Percentiles rank a stretch among this genome's conserved stretches.
These are phyloP conservation scores for Trichoderma gamsii DNA, from an alignment of 495 filamentous ascomycete genomes.

Conservation along the genomic window DNA sequence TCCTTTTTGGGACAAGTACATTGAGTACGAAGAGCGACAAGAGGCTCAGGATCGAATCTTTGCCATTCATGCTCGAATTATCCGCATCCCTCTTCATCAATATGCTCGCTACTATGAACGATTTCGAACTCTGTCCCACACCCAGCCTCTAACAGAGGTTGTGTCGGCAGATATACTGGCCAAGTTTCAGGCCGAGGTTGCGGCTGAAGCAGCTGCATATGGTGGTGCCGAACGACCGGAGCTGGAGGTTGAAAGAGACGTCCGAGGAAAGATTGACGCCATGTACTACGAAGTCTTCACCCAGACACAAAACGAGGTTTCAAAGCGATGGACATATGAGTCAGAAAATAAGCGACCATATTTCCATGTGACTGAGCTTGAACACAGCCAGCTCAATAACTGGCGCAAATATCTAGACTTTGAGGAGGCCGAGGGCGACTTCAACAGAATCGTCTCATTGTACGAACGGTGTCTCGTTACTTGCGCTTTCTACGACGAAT, in stretches of 20 bases:
- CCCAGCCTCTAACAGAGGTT: conserved; percentile 66
- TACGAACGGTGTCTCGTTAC: conserved; percentile 93
- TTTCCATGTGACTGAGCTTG: conserved; percentile 91
- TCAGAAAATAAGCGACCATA: conserved; percentile 93
- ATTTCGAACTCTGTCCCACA: conserved; percentile 72
- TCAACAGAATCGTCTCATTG: conserved; percentile 66
- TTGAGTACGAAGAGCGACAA: conserved; percentile 89
- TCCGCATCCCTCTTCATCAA: conserved; percentile 94
- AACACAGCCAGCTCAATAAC: conserved; percentile 78
- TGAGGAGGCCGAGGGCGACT: conserved; percentile 82
- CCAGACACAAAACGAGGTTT: conserved; percentile 79
- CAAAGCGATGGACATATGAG: conserved; percentile 92
- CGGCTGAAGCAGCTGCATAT: conserved; percentile 46
- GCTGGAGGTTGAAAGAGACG: conserved; percentile 75
- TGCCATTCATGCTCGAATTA: conserved; percentile 73
- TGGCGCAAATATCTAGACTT: conserved; percentile 98
- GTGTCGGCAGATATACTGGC: conserved; percentile 60
- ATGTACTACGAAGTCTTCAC: conserved; percentile 77
- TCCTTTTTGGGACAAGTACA: conserved; percentile 98
- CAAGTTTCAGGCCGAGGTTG: conserved; percentile 64
- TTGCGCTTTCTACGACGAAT: conserved; percentile 91
- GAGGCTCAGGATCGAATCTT: conserved; percentile 86
- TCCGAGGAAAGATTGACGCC: conserved; percentile 71
- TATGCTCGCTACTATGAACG: conserved; percentile 94
- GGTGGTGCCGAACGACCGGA: conserved; percentile 48